Conservation (phyloP, 2,329 filamentous ascomycete species). For the Apiospora rasikravindrae region DNA sequence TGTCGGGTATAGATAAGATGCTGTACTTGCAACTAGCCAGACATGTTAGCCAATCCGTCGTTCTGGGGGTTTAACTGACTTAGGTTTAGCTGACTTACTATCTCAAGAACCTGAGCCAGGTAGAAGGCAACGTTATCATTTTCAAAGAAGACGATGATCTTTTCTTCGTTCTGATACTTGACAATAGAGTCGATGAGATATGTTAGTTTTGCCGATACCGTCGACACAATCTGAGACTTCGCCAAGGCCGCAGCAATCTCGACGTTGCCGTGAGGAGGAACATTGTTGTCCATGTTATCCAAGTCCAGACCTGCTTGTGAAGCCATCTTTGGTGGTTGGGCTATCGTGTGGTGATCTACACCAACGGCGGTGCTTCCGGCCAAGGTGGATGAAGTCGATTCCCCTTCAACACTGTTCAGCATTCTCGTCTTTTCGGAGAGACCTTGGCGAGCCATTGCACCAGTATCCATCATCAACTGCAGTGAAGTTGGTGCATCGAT, state of each 20-base stretch:
- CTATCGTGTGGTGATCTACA: constrained; percentile 22
- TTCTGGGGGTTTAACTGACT: constrained; percentile 28
- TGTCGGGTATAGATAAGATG: constrained; percentile 72
- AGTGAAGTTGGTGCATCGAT: constrained; percentile 50
- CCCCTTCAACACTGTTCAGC: constrained; percentile 29
- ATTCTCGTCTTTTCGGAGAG: constrained; percentile 42
- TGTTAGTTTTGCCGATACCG: constrained; percentile 83
- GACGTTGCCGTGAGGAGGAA: constrained; percentile 43
- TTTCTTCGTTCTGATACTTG: constrained; percentile 72
- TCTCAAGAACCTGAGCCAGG: constrained; percentile 80
- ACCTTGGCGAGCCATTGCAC: constrained; percentile 48
- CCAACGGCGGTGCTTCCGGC: constrained; percentile 6
- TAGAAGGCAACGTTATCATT: constrained; percentile 87
- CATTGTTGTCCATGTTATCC: constrained; percentile 11
- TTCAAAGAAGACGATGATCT: constrained; percentile 93
- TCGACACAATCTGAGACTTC: constrained; percentile 72
- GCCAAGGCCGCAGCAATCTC: constrained; percentile 57
- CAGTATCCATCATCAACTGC: constrained; percentile 53
- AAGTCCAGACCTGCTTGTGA: background rate
- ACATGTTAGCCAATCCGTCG: background rate
- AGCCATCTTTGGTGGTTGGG: background rate
- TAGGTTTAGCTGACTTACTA: constrained; percentile 51
- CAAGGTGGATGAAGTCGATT: constrained; percentile 15
- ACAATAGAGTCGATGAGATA: constrained; percentile 80
- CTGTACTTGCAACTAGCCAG: constrained; percentile 58